phyloP scores from a whole-genome alignment of 768 basidiomycete species.

The Termitomyces sp. region DNA sequence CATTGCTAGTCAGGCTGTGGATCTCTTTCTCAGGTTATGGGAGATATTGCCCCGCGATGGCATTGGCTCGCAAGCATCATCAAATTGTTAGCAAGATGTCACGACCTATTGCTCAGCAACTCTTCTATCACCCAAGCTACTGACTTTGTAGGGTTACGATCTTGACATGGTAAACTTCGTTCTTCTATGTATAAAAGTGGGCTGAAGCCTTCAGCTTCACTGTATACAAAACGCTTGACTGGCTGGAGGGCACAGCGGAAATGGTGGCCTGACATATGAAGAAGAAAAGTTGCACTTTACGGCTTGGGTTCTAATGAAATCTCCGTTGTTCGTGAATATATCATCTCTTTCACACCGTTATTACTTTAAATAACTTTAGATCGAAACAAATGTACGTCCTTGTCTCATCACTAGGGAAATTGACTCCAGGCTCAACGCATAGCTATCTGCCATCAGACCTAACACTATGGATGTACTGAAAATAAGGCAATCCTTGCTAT shows the following conservation, averaged over 20 bases:
- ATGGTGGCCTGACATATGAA: constrained; percentile 53
- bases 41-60: constrained; percentile 49
- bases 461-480: constrained; percentile 50
- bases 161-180: constrained; percentile 50
- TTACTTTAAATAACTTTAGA: constrained; percentile 8
- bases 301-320: constrained; percentile 67
- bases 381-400: constrained; percentile 9
- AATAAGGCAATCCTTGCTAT: constrained; percentile 64
- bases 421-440: not conserved
- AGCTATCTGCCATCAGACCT: constrained; percentile 41
- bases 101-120: not conserved
- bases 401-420: not conserved
- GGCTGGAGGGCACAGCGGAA: constrained; percentile 38
- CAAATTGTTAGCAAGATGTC: constrained; percentile 37
- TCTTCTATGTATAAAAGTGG: not conserved
- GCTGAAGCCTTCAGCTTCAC: constrained; percentile 35
- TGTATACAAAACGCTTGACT: constrained; percentile 24
- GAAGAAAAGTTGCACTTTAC: constrained; percentile 69
- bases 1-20: not conserved
- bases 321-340: constrained; percentile 47
- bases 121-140: constrained; percentile 56
- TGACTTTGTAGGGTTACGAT: constrained; percentile 64
- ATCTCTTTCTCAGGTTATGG: constrained; percentile 36
- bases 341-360: not conserved
- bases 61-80: constrained; percentile 49